phyloP scores from a whole-genome alignment of 768 basidiomycete genomes.

The Panaeolus cyanescens region DNA sequence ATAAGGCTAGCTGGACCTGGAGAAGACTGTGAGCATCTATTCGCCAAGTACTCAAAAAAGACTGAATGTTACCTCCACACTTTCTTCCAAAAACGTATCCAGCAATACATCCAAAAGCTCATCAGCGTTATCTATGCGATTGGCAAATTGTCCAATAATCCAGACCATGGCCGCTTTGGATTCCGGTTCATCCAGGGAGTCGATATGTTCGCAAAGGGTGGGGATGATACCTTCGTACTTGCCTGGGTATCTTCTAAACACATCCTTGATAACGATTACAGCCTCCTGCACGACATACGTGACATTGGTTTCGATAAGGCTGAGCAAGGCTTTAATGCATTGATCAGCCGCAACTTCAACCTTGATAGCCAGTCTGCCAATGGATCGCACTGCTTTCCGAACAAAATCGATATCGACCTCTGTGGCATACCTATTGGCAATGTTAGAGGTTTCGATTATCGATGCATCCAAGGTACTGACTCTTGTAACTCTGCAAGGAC shows the following conservation, averaged over 20 bases:
- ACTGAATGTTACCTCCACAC: slow-evolving; percentile 67
- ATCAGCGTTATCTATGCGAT: slow-evolving; percentile 94
- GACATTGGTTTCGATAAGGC: slow-evolving; percentile 90
- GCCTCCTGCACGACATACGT: slow-evolving; percentile 97
- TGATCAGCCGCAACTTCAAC: slow-evolving; percentile 85
- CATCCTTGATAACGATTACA: slow-evolving; percentile 95
- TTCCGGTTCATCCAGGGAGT: slow-evolving; percentile 92
- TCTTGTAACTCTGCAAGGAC: slow-evolving; percentile 95
- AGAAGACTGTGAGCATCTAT: neutral
- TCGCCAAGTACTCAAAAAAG: neutral
- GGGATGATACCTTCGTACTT: slow-evolving; percentile 97
- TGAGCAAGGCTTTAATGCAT: slow-evolving; percentile 86
- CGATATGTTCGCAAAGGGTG: slow-evolving; percentile 88
- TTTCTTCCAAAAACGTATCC: slow-evolving; percentile 89
- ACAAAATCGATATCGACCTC: slow-evolving; percentile 99
- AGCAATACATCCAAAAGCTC: slow-evolving; percentile 92
- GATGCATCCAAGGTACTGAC: slow-evolving; percentile 42
- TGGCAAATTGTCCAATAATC: slow-evolving; percentile 96
- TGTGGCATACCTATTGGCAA: slow-evolving; percentile 78
- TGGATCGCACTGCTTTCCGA: slow-evolving; percentile 95
- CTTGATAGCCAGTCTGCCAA: slow-evolving; percentile 98
- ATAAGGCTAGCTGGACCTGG: slow-evolving; percentile 92
- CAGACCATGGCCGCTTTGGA: slow-evolving; percentile 97
- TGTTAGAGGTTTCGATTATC: neutral
- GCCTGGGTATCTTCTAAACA: slow-evolving; percentile 96